Evolutionary conservation across 768 basidiomycete species (phyloP).

Genomic region (Hemileccinum rubropunctum): DNA sequence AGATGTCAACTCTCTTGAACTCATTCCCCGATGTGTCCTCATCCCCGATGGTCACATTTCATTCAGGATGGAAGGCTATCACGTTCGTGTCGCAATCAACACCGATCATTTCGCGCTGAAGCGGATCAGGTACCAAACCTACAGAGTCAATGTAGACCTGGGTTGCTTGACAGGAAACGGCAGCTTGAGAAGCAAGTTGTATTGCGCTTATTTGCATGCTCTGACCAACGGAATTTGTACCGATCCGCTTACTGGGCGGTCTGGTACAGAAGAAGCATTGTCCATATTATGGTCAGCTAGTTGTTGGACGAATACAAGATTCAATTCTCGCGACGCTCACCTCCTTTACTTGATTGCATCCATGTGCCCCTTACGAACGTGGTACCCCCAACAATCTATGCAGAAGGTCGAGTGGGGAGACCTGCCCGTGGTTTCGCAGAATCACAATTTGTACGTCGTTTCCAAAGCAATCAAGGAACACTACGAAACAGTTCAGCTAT

Average conservation of each 20-base stretch:
- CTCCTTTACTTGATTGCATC: conserved; percentile 32
- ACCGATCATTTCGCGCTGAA: not conserved
- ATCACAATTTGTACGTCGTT: conserved; percentile 5
- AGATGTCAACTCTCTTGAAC: not conserved
- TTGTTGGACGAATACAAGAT: conserved; percentile 36
- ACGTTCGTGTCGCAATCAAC: conserved; percentile 9
- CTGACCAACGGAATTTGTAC: conserved; percentile 36
- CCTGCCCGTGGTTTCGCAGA: conserved; percentile 4
- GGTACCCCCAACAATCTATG: conserved; percentile 35
- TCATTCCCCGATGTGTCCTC: conserved; percentile 26
- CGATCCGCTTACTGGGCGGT: conserved; percentile 42
- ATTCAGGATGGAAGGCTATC: conserved; percentile 4
- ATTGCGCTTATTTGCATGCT: conserved; percentile 42
- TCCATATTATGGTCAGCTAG: conserved; percentile 35
- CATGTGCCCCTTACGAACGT: conserved; percentile 34
- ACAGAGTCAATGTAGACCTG: conserved; percentile 28
- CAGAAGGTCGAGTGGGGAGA: conserved; percentile 12
- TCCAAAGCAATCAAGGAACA: conserved; percentile 23
- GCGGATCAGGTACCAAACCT: conserved; percentile 24
- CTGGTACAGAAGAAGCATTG: conserved; percentile 43
- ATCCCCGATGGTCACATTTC: conserved; percentile 34
- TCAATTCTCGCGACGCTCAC: conserved; percentile 24
- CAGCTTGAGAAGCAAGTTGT: conserved; percentile 30
- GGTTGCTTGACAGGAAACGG: conserved; percentile 26
- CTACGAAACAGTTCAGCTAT: conserved; percentile 3